Conservation (phyloP, 495 filamentous ascomycete genomes). For the Penicillium bovifimosum region DNA sequence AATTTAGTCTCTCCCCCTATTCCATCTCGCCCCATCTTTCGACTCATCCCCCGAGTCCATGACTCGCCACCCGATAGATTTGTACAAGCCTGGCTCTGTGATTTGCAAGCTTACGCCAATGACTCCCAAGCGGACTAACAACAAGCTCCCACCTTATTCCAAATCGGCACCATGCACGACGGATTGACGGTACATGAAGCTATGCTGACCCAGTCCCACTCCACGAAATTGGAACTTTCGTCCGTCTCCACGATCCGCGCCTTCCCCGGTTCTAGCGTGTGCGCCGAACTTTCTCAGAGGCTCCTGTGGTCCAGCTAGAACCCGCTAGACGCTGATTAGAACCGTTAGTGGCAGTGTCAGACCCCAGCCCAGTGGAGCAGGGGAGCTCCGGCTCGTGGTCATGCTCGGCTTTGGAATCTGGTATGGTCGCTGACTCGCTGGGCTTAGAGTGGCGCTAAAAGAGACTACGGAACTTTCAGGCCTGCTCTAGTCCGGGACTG, state of each 20-base stretch:
- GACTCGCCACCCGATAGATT: neutral
- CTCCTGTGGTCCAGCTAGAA: slow-evolving; percentile 18
- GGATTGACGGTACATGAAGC: slow-evolving; percentile 21
- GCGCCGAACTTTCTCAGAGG: slow-evolving; percentile 9
- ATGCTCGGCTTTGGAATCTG: neutral
- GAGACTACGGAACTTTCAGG: neutral
- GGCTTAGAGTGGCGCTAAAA: slow-evolving; percentile 1
- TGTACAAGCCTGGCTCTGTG: neutral
- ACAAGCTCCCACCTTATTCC: slow-evolving; percentile 7
- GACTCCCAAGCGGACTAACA: slow-evolving; percentile 9
- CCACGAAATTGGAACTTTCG: slow-evolving; percentile 16
- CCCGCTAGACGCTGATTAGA: slow-evolving; percentile 21
- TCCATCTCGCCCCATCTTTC: neutral
- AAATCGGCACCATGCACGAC: slow-evolving; percentile 6
- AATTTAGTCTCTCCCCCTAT: neutral
- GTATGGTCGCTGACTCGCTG: neutral
- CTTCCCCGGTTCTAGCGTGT: slow-evolving; percentile 21
- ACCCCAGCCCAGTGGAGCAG: slow-evolving; percentile 9
- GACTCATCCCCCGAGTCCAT: neutral
- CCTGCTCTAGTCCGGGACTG: neutral
- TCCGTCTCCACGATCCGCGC: slow-evolving; percentile 26
- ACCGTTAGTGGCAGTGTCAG: slow-evolving; percentile 18
- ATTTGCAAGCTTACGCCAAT: neutral
- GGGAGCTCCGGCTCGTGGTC: neutral
- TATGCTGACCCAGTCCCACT: slow-evolving; percentile 17